Conservation (phyloP, 225 moss, liverwort and hornwort genomes). For the Straminergon stramineum region DNA sequence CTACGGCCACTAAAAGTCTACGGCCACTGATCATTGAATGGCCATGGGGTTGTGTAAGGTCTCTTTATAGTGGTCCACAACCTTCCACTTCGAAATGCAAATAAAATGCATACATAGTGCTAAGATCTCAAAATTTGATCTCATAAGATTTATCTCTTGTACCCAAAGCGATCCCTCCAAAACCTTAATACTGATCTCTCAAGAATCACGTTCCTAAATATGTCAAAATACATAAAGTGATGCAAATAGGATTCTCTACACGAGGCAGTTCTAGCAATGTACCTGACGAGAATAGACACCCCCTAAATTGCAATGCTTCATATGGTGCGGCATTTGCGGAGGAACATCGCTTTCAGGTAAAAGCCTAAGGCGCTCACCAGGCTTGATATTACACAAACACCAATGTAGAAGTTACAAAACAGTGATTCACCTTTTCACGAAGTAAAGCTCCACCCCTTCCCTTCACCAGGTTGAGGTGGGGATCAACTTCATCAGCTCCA, state of each 20-base stretch:
- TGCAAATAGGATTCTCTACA: not conserved
- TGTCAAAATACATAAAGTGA: not conserved
- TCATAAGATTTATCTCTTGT: not conserved
- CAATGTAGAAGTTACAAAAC: not conserved
- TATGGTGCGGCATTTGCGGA: not conserved
- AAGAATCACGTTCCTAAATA: not conserved
- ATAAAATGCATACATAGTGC: not conserved
- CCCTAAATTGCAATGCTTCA: not conserved
- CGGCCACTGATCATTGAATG: not conserved
- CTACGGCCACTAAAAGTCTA: not conserved
- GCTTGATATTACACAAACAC: not conserved
- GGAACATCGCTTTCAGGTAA: not conserved
- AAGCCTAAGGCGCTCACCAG: not conserved
- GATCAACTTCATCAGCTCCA: conserved; percentile 89
- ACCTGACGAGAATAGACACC: not conserved
- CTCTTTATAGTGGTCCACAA: not conserved
- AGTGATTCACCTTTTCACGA: conserved; percentile 63
- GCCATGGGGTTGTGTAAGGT: not conserved
- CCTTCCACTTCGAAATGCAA: not conserved
- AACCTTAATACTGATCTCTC: not conserved
- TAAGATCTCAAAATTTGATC: not conserved
- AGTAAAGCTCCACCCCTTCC: conserved; percentile 83
- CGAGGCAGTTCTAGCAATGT: not conserved
- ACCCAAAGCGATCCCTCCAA: not conserved
- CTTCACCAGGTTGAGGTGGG: conserved; percentile 84